These are phyloP conservation scores for Xylaria sp. DNA, from an alignment of 2,329 filamentous ascomycete species.

Conservation along the genomic window DNA sequence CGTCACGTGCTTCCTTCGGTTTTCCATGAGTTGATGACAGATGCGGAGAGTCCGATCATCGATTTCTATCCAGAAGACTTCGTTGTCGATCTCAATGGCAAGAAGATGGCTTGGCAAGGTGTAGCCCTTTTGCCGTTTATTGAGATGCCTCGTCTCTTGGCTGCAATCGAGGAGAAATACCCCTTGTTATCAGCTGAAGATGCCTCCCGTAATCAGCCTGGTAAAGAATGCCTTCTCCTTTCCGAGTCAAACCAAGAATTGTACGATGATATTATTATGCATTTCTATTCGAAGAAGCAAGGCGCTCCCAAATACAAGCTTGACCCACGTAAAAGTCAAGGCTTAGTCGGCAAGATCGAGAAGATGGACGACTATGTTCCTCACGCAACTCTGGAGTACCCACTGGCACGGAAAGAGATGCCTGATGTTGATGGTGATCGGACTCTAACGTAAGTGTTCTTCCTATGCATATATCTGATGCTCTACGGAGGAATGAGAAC, in stretches of 20 bases:
- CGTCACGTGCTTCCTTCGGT: slow-evolving; percentile 83
- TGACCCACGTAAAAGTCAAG: slow-evolving; percentile 68
- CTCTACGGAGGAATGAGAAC: background rate
- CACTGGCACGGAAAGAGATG: slow-evolving; percentile 65
- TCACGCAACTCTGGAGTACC: slow-evolving; percentile 73
- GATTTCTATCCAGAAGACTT: slow-evolving; percentile 98
- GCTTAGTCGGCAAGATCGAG: slow-evolving; percentile 72
- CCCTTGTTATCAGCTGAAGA: slow-evolving; percentile 74
- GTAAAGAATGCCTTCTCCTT: slow-evolving; percentile 75
- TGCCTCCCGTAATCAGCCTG: slow-evolving; percentile 68
- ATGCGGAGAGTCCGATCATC: slow-evolving; percentile 83
- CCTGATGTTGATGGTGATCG: slow-evolving; percentile 78
- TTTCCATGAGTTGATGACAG: slow-evolving; percentile 87
- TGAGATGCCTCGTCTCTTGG: slow-evolving; percentile 78
- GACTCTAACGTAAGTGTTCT: slow-evolving; percentile 65
- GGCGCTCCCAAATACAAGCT: slow-evolving; percentile 62
- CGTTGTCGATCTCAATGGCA: slow-evolving; percentile 87
- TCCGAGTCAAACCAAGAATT: slow-evolving; percentile 73
- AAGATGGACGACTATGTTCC: slow-evolving; percentile 82
- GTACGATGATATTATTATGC: slow-evolving; percentile 76
- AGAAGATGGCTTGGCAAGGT: slow-evolving; percentile 98
- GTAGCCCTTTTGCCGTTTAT: slow-evolving; percentile 93
- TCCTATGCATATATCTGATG: background rate
- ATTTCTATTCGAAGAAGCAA: slow-evolving; percentile 90
- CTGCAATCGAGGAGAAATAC: slow-evolving; percentile 78